Conservation (phyloP, 2,329 filamentous ascomycete species). For the Byssochlamys sp. region DNA sequence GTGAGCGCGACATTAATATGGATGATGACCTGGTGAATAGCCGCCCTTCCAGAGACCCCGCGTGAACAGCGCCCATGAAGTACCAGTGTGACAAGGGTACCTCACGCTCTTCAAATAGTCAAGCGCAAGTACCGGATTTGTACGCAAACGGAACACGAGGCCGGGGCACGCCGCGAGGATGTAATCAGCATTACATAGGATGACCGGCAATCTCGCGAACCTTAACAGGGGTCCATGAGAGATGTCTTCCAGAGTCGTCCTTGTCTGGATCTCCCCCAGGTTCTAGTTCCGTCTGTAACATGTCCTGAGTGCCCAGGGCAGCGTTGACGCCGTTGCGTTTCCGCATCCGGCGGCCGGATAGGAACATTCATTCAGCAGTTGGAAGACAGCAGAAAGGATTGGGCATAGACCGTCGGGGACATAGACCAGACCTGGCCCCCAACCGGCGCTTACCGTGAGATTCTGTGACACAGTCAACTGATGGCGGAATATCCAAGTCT, state of each 20-base stretch:
- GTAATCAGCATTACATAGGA: constrained; percentile 25
- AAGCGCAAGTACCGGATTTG: constrained; percentile 6
- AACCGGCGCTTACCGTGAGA: neutral
- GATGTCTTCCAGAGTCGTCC: neutral
- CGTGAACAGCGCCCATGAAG: neutral
- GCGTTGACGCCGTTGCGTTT: neutral
- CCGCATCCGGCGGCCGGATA: constrained; percentile 5
- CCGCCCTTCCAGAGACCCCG: neutral
- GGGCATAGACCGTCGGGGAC: neutral
- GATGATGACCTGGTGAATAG: neutral
- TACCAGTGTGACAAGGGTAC: constrained; percentile 7
- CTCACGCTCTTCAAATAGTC: constrained; percentile 22
- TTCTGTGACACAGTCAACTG: neutral
- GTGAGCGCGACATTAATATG: neutral
- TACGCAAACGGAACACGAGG: constrained; percentile 23
- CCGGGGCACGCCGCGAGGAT: constrained; percentile 19
- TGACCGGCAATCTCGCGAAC: neutral
- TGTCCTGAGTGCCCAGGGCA: neutral
- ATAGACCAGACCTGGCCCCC: neutral
- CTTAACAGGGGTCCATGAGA: neutral
- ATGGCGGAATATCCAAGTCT: neutral
- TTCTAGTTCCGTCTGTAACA: neutral
- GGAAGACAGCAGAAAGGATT: neutral
- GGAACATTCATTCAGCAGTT: neutral
- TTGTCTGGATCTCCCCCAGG: neutral